Percentiles rank a stretch among this genome's conserved stretches.
These are phyloP conservation scores for Circinella umbellata DNA, from an alignment of 371 early-diverging fungal genomes.

Conservation along the genomic window DNA sequence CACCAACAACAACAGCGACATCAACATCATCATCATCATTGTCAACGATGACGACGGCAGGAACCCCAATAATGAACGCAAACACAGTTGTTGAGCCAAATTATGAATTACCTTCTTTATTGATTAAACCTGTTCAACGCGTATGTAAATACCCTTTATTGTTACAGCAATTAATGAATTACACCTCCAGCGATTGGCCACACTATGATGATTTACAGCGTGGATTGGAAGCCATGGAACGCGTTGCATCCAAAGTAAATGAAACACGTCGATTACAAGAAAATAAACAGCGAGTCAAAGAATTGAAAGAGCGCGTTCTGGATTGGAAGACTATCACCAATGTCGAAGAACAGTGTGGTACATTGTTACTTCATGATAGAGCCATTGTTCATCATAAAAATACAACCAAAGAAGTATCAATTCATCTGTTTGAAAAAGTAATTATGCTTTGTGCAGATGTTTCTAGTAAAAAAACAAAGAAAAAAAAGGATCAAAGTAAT, in stretches of 20 bases:
- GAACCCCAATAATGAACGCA: too few species aligned
- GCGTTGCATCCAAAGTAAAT: constrained; percentile 90
- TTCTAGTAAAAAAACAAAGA: constrained; percentile 43
- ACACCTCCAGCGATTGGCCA: constrained; percentile 65
- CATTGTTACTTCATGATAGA: constrained; percentile 81
- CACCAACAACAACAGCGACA: too few species aligned
- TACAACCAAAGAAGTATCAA: constrained; percentile 73
- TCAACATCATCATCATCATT: too few species aligned
- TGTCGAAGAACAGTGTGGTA: constrained; percentile 70
- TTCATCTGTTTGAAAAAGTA: constrained; percentile 88
- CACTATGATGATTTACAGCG: constrained; percentile 73
- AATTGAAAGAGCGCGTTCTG: constrained; percentile 76
- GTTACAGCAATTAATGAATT: constrained; percentile 83
- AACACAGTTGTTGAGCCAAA: constrained; percentile 73
- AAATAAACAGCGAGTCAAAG: constrained; percentile 74
- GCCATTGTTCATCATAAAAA: constrained; percentile 78
- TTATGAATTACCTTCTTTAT: constrained; percentile 84
- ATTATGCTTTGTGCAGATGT: constrained; percentile 76
- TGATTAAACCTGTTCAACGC: constrained; percentile 97
- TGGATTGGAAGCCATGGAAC: constrained; percentile 80
- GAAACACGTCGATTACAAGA: constrained; percentile 89
- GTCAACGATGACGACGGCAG: too few species aligned
- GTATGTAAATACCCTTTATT: constrained; percentile 95
- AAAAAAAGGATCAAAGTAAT: constrained; percentile 39
- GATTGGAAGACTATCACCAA: constrained; percentile 30